These are phyloP conservation scores for Populus hybrid DNA, from an alignment of 441 rosid genomes.

Conservation along the genomic window DNA sequence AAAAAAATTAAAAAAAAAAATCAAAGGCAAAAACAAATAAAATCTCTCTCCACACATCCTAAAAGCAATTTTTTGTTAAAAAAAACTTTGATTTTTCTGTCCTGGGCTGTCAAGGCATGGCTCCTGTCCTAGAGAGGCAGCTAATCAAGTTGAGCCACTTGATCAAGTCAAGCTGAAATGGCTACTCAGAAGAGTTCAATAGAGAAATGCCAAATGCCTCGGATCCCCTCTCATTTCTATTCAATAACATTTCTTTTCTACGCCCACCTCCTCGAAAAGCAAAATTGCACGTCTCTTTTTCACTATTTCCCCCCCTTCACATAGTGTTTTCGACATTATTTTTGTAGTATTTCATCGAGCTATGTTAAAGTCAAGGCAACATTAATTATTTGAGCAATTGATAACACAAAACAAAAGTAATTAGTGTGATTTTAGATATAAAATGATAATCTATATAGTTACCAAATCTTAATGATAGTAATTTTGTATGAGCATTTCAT, in stretches of 20 bases:
- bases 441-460: no score
- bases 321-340: background rate
- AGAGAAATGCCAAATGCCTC: slow-evolving; percentile 18
- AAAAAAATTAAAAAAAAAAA: no score
- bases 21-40: no score
- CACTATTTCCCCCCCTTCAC: background rate
- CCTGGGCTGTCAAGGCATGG: slow-evolving; percentile 21
- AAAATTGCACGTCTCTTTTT: background rate
- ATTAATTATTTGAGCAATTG: no score
- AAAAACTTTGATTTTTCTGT: background rate
- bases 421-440: no score
- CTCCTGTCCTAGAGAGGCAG: background rate
- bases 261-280: background rate
- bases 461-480: no score
- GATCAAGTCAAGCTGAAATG: slow-evolving; percentile 11
- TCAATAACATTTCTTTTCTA: background rate
- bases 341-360: background rate
- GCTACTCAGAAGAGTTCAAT: background rate
- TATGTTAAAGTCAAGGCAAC: background rate
- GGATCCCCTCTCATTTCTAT: background rate
- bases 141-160: background rate
- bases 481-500: background rate
- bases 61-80: background rate
- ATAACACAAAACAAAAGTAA: no score
- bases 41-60: background rate